A percentile compares a stretch with the other conserved stretches of the same genome.
Conservation (phyloP, 2,329 filamentous ascomycete genomes). For the Alternaria infectoria region DNA sequence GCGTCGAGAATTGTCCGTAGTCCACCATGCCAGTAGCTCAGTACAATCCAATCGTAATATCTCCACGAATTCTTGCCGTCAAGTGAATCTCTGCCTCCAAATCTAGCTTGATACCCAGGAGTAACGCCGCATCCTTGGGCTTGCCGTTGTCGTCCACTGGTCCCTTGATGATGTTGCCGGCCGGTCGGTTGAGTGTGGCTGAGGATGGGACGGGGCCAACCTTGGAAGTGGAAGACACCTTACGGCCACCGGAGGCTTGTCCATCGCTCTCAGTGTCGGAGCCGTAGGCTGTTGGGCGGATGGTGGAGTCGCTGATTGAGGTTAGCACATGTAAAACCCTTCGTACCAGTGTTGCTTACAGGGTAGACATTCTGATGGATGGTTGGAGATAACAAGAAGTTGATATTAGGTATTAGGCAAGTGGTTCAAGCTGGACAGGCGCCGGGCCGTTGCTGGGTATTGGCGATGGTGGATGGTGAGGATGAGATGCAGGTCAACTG, state of each 20-base stretch:
- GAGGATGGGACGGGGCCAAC: conserved; percentile 46
- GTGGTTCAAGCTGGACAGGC: conserved; percentile 4
- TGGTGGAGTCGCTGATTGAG: conserved; percentile 31
- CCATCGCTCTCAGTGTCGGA: conserved; percentile 50
- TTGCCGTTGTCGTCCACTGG: conserved; percentile 64
- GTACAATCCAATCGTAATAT: conserved; percentile 66
- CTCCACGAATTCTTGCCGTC: conserved; percentile 65
- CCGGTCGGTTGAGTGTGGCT: conserved; percentile 49
- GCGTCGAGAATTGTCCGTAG: neutral
- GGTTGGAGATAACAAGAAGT: neutral
- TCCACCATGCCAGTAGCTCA: conserved; percentile 37
- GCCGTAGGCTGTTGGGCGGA: conserved; percentile 38
- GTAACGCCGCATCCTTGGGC: conserved; percentile 63
- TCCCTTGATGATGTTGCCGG: conserved; percentile 59
- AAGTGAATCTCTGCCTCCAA: conserved; percentile 68
- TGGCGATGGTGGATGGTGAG: conserved; percentile 8
- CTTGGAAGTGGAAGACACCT: conserved; percentile 35
- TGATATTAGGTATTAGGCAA: conserved; percentile 5
- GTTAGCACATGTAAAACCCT: conserved; percentile 3
- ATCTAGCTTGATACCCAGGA: conserved; percentile 69
- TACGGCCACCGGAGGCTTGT: conserved; percentile 50
- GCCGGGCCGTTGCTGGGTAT: conserved; percentile 18
- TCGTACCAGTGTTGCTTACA: conserved; percentile 25
- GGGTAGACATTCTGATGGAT: conserved; percentile 32
- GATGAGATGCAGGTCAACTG: conserved; percentile 36